Evolutionary conservation across 371 early-diverging fungal genomes (phyloP), one percentile per base, ranked within the genome.

Genomic region (Dinochytrium kinnereticum): DNA sequence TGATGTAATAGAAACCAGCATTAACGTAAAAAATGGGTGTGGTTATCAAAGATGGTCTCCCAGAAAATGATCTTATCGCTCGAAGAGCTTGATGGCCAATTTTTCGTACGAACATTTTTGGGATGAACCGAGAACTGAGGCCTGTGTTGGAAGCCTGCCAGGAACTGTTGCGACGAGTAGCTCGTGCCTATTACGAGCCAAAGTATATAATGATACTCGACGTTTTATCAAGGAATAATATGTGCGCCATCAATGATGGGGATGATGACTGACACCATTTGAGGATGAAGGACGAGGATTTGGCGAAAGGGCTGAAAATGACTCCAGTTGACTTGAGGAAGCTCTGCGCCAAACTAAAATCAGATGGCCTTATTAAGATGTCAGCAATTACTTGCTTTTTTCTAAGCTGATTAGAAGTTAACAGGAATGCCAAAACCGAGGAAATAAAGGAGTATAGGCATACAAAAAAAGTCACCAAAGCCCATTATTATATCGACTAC

Each of bases 11-110:
- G 36, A 26, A 81, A 92, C 95, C 89, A n/a, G 96, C 91, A 86
- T 98, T 98, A 30, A 96, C 97, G 81, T 98, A 98, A 77, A 95
- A 98, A 55, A 98, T 96, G 17, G 98, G 98, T 40, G 97, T 93
- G 0, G 96, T 94, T 51, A 97, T 86, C 34, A 69, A 74, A 5
- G 10, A 5, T n/a, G 13, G 24, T 26, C 21, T 44, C 49, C 26
- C 44, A 44, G 44, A 44, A 13, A 44, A 44, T 13, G 44, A 19
- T 19, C 44, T 13, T 53, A 26, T n/a, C 5, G 55, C 55, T 53
- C 5, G 26, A 15, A 53, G 24, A 53, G 13, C 55, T 53, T 10
- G 26, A 7, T 53, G 13, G 55, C 24, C 5, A n/a, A 26, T 21
- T 13, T 44, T 10, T 21, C 49, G 49, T 13, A 10, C 49, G 49